Conservation (phyloP, 805 yeast genomes). For the Pichia phayaonensis region DNA sequence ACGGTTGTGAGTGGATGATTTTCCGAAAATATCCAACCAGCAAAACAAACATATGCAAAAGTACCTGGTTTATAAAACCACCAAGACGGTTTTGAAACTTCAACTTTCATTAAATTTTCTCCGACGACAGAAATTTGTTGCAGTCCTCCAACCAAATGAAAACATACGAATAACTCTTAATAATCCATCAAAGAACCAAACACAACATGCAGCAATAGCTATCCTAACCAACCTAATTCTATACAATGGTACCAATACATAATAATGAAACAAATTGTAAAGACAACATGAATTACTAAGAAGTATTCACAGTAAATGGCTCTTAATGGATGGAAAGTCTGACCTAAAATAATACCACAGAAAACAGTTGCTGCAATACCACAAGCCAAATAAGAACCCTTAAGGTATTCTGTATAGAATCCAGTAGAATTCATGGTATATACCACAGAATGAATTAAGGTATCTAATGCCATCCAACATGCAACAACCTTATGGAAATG, state of each 20-base stretch:
- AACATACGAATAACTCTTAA: slow-evolving; percentile 31
- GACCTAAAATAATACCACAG: slow-evolving; percentile 38
- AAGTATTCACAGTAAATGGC: slow-evolving; percentile 52
- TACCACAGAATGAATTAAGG: slow-evolving; percentile 34
- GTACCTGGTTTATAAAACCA: slow-evolving; percentile 50
- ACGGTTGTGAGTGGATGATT: slow-evolving; percentile 64
- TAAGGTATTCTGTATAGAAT: slow-evolving; percentile 6
- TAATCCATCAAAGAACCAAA: slow-evolving; percentile 48
- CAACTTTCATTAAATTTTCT: slow-evolving; percentile 35
- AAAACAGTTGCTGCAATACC: slow-evolving; percentile 37
- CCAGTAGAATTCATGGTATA: slow-evolving; percentile 20
- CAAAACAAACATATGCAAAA: slow-evolving; percentile 48
- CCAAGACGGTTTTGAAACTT: slow-evolving; percentile 40
- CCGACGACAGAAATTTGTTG: slow-evolving; percentile 15
- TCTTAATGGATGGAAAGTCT: slow-evolving; percentile 46
- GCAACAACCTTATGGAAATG: slow-evolving; percentile 63
- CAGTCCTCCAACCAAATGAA: slow-evolving; percentile 20
- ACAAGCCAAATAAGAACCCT: slow-evolving; percentile 14
- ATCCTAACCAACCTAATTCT: slow-evolving; percentile 29
- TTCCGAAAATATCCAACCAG: slow-evolving; percentile 52
- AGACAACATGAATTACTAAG: slow-evolving; percentile 46
- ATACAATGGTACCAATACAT: slow-evolving; percentile 54
- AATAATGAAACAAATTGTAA: slow-evolving; percentile 46
- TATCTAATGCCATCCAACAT: slow-evolving; percentile 36
- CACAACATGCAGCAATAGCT: slow-evolving; percentile 32